Evolutionary conservation across 208 protist species (phyloP), one percentile per base, ranked within the genome.

Genomic region (Trypanosoma brucei): DNA sequence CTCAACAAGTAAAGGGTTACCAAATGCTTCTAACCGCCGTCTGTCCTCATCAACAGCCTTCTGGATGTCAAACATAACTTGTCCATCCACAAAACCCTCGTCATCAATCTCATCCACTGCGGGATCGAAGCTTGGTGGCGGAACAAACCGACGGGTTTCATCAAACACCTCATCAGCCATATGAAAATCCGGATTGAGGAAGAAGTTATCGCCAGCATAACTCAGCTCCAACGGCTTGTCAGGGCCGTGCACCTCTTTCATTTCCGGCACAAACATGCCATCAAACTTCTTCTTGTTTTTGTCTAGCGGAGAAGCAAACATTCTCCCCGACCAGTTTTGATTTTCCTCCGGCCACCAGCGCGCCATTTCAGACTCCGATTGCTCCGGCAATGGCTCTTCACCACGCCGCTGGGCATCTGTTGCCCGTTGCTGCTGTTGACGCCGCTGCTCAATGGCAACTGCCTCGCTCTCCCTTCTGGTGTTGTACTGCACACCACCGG

Each of bases 101-200:
- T 89, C 84, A 63, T 94, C 88, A 61, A 91, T 88, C 34, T 92
- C 85, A 69, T 94, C 84, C 11, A 92, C 61, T 33, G 82, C 81
- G 3, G 84, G 84, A 73, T 94, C 88, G 61, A 92, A 94, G 69
- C 71, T 89, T 14, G 85, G 81, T 53, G 88, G 85, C 9, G 83
- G 84, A 40, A 90, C 65, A 55, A 89, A 90, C 37, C 85, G 83
- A 11, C 85, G 76, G 33, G 83, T 83, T 66, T 87, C 76, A 52
- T 92, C 83, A 62, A 86, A 84, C 11, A 79, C 81, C 54, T 92
- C 84, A 58, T 92, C 85, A 2, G 61, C 72, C 84, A 92, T 94
- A 75, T 94, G 84, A 52, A 76, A 82, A 58, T 91, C 84, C 4
- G 75, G 38, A 51, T 79, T 76, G 11, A 80, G 3, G 56, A 94